Conservation (phyloP, 495 filamentous ascomycete genomes). For the Penicillium cinerascens region DNA sequence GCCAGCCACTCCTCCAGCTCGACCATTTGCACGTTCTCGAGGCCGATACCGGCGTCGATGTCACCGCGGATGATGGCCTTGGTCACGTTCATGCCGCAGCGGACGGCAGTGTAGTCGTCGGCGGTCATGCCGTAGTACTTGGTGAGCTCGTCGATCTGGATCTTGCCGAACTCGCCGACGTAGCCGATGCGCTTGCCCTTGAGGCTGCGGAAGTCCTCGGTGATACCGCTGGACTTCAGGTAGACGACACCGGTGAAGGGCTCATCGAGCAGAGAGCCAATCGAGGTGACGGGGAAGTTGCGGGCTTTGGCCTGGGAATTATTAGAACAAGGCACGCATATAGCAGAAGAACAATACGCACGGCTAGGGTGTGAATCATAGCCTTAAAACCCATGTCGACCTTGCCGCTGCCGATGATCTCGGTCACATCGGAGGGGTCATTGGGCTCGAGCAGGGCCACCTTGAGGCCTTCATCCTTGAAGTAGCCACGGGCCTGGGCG, state of each 20-base stretch:
- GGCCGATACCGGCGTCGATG: slow-evolving; percentile 67
- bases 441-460: slow-evolving; percentile 69
- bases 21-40: slow-evolving; percentile 73
- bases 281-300: slow-evolving; percentile 63
- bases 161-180: slow-evolving; percentile 72
- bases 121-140: slow-evolving; percentile 69
- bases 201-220: slow-evolving; percentile 57
- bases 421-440: slow-evolving; percentile 67
- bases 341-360: slow-evolving; percentile 23
- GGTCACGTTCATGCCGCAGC: slow-evolving; percentile 61
- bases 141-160: slow-evolving; percentile 71
- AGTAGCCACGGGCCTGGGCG: slow-evolving; percentile 65
- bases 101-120: slow-evolving; percentile 65
- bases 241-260: slow-evolving; percentile 72
- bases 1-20: slow-evolving; percentile 68
- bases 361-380: slow-evolving; percentile 70
- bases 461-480: slow-evolving; percentile 65
- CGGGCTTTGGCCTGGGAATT: slow-evolving; percentile 58
- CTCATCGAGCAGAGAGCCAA: slow-evolving; percentile 66
- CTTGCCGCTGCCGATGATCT: slow-evolving; percentile 68
- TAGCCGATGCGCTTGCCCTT: slow-evolving; percentile 68
- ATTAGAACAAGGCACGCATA: neutral
- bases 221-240: slow-evolving; percentile 66
- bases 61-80: slow-evolving; percentile 62
- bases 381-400: slow-evolving; percentile 73